phyloP scores from a whole-genome alignment of 345 rosid species.

The Rhizophora mangle region DNA sequence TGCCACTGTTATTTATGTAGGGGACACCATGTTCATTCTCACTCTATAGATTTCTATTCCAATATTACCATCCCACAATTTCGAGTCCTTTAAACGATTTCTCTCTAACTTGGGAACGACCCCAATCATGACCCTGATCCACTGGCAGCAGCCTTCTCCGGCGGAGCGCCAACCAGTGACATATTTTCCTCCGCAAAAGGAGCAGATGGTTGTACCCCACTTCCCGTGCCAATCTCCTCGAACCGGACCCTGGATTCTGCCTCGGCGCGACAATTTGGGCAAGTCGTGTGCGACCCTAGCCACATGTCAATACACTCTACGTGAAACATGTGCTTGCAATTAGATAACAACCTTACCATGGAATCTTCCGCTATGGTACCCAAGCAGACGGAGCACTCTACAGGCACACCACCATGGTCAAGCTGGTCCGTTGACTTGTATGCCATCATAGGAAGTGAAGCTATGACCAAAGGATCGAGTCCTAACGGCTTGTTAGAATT shows the following conservation, averaged over 20 bases:
- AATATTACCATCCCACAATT: conserved; percentile 32
- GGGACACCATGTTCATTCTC: too few relatives aligned
- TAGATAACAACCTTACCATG: conserved; percentile 37
- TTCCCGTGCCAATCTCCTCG: conserved; percentile 29
- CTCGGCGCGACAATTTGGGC: conserved; percentile 46
- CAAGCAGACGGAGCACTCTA: conserved; percentile 50
- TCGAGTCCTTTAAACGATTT: conserved; percentile 42
- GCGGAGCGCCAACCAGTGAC: conserved; percentile 19
- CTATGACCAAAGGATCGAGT: conserved; percentile 40
- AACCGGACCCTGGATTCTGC: conserved; percentile 28
- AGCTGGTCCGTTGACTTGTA: conserved; percentile 13
- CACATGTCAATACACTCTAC: conserved; percentile 46
- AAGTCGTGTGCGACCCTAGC: conserved; percentile 44
- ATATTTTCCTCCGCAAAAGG: conserved; percentile 38
- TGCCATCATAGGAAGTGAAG: conserved; percentile 34
- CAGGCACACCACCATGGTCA: not conserved
- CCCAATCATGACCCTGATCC: conserved; percentile 37
- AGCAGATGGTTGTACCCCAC: conserved; percentile 30
- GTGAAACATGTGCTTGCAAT: conserved; percentile 54
- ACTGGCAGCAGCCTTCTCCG: conserved; percentile 24
- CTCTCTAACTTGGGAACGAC: conserved; percentile 42
- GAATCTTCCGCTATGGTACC: conserved; percentile 31
- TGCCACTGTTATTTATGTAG: too few relatives aligned
- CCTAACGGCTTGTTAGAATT: conserved; percentile 36
- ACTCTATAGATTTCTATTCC: conserved; percentile 35